Base-by-base conservation (phyloP, 495 filamentous ascomycete species). In the Podospora anserina region DNA sequence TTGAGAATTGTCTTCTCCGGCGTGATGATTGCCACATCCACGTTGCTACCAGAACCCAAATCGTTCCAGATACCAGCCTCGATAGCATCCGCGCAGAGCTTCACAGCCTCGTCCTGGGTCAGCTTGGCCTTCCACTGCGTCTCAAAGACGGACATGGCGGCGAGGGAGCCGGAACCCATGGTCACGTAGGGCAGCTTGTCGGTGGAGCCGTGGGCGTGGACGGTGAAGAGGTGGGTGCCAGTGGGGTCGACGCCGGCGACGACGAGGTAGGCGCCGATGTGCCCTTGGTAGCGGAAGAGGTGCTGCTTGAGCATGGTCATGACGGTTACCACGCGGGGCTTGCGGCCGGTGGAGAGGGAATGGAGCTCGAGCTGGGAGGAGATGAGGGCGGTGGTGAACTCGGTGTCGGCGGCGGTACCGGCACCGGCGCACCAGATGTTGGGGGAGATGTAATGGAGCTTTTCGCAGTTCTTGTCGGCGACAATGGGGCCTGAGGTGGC, bases 291-390 rank as follows among this genome's bases (percentile, higher is more conserved):
- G 69, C 91, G 89, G 90, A 98, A 99, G 68, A 99, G 90, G 81
- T 98, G 94, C 80, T 99, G 96, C 85, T 99, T 99, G 62, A 99
- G 90, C 84, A 99, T 91, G 15, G 96, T 99, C 96, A 99, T 99
- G 85, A 93, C 96, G 58, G 96, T 99, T 66, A 97, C 94, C 67
- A 99, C 96, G 70, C 96, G 91, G 23, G 96, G 94, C 79, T 94
- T 93, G 73, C 96, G 94, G 77, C 94, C 94, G 3, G 95, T 97
- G 58, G 92, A 96, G 68, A 98, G 88, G 26, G 94, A 87, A 82
- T 98, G 96, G 55, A 99, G 88, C 82, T 99, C 96, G 74, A 99
- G 88, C 80, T 97, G 94, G 63, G 96, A 99, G 79, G 92, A 96
- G 85, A 99, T 97, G 78, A 99, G 88, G 72, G 96, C 89, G 63